phyloP scores from a whole-genome alignment of 805 yeast species.

The Aciculoconidium aculeatum region DNA sequence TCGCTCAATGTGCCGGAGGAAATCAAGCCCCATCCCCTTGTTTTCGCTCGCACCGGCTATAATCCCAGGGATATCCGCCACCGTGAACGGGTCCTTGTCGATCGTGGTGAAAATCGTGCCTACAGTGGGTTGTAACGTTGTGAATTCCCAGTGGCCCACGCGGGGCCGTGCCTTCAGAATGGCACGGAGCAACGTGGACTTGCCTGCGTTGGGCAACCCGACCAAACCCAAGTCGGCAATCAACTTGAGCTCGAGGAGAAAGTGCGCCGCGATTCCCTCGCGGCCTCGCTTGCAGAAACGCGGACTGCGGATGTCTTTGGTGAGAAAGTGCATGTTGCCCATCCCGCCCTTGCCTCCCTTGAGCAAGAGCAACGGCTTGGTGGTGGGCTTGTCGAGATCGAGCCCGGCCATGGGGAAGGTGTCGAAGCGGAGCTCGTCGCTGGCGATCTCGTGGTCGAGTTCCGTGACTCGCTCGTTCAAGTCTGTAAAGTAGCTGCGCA shows the following conservation, averaged over 20 bases:
- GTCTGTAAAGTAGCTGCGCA: constrained; percentile 58
- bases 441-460: constrained; percentile 54
- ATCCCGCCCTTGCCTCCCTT: constrained; percentile 92
- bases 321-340: constrained; percentile 93
- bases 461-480: constrained; percentile 58
- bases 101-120: constrained; percentile 75
- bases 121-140: constrained; percentile 85
- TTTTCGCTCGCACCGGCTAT: constrained; percentile 81
- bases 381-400: constrained; percentile 59
- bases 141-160: constrained; percentile 96
- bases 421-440: constrained; percentile 58
- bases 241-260: constrained; percentile 77
- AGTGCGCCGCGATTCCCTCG: constrained; percentile 54
- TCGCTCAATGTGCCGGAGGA: constrained; percentile 86
- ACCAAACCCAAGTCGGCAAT: constrained; percentile 92
- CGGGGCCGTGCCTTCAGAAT: constrained; percentile 86
- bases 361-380: constrained; percentile 61
- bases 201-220: constrained; percentile 96
- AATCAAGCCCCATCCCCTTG: constrained; percentile 91
- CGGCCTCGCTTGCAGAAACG: constrained; percentile 82
- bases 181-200: constrained; percentile 80
- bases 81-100: constrained; percentile 71
- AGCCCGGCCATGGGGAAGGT: constrained; percentile 76
- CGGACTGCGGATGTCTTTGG: constrained; percentile 81
- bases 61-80: constrained; percentile 97